Evolutionary conservation across 2,329 filamentous ascomycete species (phyloP).

Genomic region (Fusarium poae): DNA sequence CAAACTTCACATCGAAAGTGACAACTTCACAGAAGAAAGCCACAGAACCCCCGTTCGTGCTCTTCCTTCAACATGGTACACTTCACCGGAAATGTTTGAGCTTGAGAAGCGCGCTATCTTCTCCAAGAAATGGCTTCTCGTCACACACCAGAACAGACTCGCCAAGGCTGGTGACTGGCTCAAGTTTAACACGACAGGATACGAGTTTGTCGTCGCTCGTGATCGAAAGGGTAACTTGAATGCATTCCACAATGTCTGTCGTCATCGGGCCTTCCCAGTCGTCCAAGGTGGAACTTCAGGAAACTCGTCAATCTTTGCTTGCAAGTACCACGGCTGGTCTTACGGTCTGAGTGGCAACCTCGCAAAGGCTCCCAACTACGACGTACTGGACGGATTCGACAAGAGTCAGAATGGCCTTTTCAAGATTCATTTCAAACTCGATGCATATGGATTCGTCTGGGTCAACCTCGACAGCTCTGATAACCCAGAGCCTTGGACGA

Average conservation of each 20-base stretch:
- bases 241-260: conserved; percentile 73
- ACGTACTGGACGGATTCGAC: conserved; percentile 67
- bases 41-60: conserved; percentile 48
- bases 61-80: conserved; percentile 66
- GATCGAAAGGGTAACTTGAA: conserved; percentile 60
- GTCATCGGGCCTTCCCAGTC: conserved; percentile 71
- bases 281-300: conserved; percentile 59
- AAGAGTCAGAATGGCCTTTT: conserved; percentile 67
- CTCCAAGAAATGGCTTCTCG: conserved; percentile 67
- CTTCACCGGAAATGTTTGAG: conserved; percentile 64
- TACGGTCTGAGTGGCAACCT: conserved; percentile 69
- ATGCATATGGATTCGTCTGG: conserved; percentile 68
- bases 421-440: conserved; percentile 65
- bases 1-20: conserved; percentile 27
- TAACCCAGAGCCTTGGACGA: conserved; percentile 63
- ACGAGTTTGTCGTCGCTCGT: conserved; percentile 63
- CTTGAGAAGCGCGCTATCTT: conserved; percentile 69
- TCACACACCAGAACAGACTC: conserved; percentile 65
- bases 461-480: conserved; percentile 65
- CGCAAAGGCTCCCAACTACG: conserved; percentile 68
- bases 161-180: conserved; percentile 68
- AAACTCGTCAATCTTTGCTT: conserved; percentile 65
- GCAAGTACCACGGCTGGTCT: conserved; percentile 73
- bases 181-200: conserved; percentile 66
- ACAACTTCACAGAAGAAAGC: conserved; percentile 29